Evolutionary conservation across 768 basidiomycete genomes (phyloP), one percentile per base, ranked within the genome.

Genomic region (Suillus variegatus): DNA sequence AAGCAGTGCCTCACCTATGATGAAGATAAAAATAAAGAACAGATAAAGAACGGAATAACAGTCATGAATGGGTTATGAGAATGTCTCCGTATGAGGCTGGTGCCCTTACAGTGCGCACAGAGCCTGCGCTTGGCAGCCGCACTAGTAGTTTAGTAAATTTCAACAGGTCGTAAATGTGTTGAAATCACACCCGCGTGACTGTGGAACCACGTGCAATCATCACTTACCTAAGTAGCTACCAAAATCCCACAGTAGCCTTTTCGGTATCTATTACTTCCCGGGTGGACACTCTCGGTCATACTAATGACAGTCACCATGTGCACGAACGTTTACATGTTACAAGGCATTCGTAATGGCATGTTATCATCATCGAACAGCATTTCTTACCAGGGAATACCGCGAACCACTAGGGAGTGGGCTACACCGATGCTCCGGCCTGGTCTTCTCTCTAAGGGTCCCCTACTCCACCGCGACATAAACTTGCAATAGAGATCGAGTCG

Each of bases 71-170:
- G 38, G 28, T 44, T 49, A 62, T 36, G 28, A 51, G 43, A 35
- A 14, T 66, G 49, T 64, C 41, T 49, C 62, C n/a, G 54, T 35
- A 55, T 20, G 52, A 32, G 28, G 52, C 28, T 28, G 6, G 18
- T 32, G 32, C 62, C 72, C 70, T 68, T 70, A 20, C 67, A 38
- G 70, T 73, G 35, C 70, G 68, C 66, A 71, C 72, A 63, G 61
- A 64, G 65, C 60, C 46, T 43, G 52, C 3, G 16, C 51, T 28
- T 6, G 18, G 18, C 51, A 28, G n/a, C 25, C 57, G 18, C 51
- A 38, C 36, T 38, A 52, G 6, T 18, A 28, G 54, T 54, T n/a
- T n/a, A n/a, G n/a, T 54, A 35, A 35, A 20, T 54, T 54, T 54
- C 32, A 55, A 55, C 52, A 16, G 49, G 9, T 20, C 4, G 20